These are phyloP conservation scores for Trichoderma erinaceum DNA, from an alignment of 495 filamentous ascomycete species.

Conservation along the genomic window DNA sequence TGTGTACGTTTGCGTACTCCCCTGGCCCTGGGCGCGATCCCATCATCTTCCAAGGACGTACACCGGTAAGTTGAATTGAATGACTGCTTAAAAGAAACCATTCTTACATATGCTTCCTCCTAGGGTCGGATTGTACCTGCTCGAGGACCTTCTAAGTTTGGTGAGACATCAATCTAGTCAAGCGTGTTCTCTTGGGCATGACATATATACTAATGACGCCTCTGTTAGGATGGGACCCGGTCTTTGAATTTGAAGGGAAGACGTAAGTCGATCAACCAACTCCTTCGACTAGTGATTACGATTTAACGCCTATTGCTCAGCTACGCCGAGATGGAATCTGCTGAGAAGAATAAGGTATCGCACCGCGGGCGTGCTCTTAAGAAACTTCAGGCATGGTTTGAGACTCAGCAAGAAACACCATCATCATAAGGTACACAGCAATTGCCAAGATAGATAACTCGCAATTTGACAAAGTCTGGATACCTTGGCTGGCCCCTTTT, in stretches of 20 bases:
- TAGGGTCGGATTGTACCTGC: constrained; percentile 71
- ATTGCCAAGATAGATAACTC: not conserved
- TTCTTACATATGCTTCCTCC: constrained; percentile 28
- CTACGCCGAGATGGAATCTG: constrained; percentile 92
- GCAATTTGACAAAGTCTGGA: too few relatives aligned
- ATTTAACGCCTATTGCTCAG: constrained; percentile 27
- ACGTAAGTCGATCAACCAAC: constrained; percentile 51
- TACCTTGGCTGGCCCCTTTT: too few relatives aligned
- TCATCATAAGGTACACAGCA: not conserved
- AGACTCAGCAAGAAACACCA: constrained; percentile 31
- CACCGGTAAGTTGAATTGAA: constrained; percentile 36
- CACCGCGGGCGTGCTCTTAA: constrained; percentile 80
- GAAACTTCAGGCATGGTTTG: constrained; percentile 81
- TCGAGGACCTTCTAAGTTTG: constrained; percentile 70
- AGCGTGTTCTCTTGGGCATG: not conserved
- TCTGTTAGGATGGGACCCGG: constrained; percentile 79
- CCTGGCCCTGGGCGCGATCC: constrained; percentile 78
- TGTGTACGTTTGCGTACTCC: constrained; percentile 93
- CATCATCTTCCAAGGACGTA: constrained; percentile 86
- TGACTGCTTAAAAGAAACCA: constrained; percentile 8
- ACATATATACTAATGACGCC: constrained; percentile 16
- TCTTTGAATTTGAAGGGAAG: constrained; percentile 89
- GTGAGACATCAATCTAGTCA: constrained; percentile 43
- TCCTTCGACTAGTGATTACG: constrained; percentile 12
- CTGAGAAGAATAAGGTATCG: constrained; percentile 85